phyloP scores from a whole-genome alignment of 2,329 filamentous ascomycete genomes.

The Sporothrix protearum region DNA sequence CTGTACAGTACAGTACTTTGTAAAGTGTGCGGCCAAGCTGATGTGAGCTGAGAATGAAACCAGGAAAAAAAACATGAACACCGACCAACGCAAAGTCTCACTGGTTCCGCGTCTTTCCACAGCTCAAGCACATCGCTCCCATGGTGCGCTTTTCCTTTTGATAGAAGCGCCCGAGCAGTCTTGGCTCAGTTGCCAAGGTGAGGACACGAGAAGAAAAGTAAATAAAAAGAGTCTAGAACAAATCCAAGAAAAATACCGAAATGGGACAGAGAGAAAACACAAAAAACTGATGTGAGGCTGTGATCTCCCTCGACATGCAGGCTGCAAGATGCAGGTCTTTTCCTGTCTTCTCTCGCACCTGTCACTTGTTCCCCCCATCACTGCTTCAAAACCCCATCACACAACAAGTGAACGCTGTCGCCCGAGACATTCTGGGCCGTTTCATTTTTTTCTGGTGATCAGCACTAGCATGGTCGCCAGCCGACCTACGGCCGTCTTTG shows the following conservation, averaged over 20 bases:
- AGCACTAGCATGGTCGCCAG: too few species aligned
- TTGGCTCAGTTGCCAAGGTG: slow-evolving; percentile 13
- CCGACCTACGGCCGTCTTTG: too few species aligned
- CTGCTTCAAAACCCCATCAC: background rate
- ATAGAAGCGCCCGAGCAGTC: background rate
- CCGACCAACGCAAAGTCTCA: background rate
- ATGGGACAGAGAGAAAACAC: background rate
- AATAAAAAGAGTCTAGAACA: background rate
- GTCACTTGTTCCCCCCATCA: background rate
- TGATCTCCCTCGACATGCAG: background rate
- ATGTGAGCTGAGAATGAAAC: slow-evolving; percentile 9
- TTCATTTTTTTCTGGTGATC: background rate
- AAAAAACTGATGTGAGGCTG: background rate
- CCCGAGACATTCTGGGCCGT: background rate
- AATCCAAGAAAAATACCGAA: background rate
- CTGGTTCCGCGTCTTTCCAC: slow-evolving; percentile 2
- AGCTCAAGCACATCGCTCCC: background rate
- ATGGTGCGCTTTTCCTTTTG: background rate
- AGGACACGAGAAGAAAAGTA: background rate
- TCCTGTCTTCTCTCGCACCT: background rate
- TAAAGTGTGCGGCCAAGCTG: background rate
- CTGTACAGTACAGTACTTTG: too few species aligned
- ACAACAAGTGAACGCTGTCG: background rate
- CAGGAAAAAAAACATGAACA: slow-evolving; percentile 5
- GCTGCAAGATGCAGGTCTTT: background rate